Evolutionary conservation across 352 stramenopile genomes (phyloP).

Genomic region (Globisporangium cederbergense): DNA sequence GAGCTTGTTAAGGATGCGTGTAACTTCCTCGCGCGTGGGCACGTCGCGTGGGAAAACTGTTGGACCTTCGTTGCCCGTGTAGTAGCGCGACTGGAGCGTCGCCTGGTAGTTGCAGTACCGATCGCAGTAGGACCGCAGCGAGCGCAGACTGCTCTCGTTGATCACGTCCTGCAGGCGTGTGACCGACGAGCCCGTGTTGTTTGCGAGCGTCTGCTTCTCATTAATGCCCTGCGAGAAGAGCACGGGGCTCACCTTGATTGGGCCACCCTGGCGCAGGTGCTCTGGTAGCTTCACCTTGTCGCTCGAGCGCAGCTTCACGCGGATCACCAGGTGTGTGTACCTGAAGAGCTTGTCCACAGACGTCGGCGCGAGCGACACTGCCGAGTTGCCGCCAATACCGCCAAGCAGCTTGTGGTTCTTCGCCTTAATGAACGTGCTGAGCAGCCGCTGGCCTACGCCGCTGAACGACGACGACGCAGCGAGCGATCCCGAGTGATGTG

Average conservation of each 20-base stretch:
- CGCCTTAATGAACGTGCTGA: conserved; percentile 71
- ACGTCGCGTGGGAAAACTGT: conserved; percentile 7
- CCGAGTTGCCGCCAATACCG: conserved; percentile 23
- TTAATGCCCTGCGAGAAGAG: conserved; percentile 91
- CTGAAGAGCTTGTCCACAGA: conserved; percentile 56
- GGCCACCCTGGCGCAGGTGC: conserved; percentile 48
- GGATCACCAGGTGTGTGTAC: conserved; percentile 77
- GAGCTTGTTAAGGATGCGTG: conserved; percentile 46
- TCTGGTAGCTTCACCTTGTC: conserved; percentile 69
- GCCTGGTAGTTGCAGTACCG: conserved; percentile 73
- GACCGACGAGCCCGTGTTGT: conserved; percentile 82
- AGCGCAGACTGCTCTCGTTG: conserved; percentile 72
- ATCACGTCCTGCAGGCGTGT: conserved; percentile 79
- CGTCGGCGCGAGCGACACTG: conserved; percentile 36
- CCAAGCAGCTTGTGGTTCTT: conserved; percentile 61
- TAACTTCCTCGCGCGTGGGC: conserved; percentile 52
- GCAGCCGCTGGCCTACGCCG: conserved; percentile 55
- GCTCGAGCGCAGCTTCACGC: conserved; percentile 66
- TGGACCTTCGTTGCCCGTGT: conserved; percentile 19
- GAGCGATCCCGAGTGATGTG: conserved; percentile 11
- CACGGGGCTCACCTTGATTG: conserved; percentile 67
- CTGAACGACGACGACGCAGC: conserved; percentile 54
- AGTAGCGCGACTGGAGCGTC: conserved; percentile 31
- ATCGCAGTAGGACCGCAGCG: conserved; percentile 66
- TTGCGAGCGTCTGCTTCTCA: conserved; percentile 90